Evolutionary conservation across 164 flowering plant species (phyloP).

Genomic region (Annona cherimola): DNA sequence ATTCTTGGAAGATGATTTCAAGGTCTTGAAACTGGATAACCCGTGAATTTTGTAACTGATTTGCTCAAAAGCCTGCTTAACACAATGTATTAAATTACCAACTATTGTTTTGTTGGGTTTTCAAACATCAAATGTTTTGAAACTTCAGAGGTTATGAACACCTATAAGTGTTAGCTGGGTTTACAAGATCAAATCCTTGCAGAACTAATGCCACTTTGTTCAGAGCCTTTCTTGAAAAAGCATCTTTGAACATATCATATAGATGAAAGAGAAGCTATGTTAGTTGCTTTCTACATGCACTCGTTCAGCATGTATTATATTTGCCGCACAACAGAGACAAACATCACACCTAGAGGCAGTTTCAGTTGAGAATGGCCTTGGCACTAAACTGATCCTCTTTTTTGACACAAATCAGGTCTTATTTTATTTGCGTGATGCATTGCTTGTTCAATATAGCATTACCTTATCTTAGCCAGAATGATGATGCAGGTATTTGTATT

Average conservation of each 20-base stretch:
- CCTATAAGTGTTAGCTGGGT: neutral
- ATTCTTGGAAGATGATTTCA: neutral
- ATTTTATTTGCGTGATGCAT: neutral
- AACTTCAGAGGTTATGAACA: neutral
- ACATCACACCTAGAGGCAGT: neutral
- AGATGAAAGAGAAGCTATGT: neutral
- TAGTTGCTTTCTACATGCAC: too few relatives aligned
- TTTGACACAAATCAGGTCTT: neutral
- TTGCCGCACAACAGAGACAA: neutral
- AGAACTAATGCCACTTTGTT: neutral
- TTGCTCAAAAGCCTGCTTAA: too few relatives aligned
- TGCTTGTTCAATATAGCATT: too few relatives aligned
- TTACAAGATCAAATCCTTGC: neutral
- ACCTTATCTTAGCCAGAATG: neutral
- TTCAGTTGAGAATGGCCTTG: neutral
- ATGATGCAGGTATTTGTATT: constrained; percentile 71
- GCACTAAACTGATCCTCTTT: neutral
- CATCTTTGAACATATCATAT: neutral
- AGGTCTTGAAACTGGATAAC: too few relatives aligned
- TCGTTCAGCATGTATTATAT: neutral
- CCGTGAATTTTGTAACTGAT: too few relatives aligned
- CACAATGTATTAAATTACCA: neutral
- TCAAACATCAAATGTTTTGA: neutral
- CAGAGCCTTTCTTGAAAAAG: neutral
- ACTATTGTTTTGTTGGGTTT: too few relatives aligned